phyloP scores from a whole-genome alignment of 176 grass and related monocot genomes.

The Saccharum spontaneum region DNA sequence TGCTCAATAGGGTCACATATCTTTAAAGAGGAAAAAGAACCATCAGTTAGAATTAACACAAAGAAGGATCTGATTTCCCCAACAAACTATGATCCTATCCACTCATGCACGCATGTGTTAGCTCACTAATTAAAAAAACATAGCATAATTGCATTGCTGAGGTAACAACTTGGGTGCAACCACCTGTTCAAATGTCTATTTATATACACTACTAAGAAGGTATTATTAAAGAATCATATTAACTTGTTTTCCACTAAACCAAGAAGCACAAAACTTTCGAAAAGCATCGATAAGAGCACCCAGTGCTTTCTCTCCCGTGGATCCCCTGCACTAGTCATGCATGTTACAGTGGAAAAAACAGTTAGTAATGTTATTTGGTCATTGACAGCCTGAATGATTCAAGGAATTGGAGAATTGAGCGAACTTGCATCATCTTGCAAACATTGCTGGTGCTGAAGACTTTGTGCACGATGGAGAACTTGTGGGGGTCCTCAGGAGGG shows the following conservation, averaged over 20 bases:
- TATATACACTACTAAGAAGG: background rate
- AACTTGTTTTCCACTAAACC: constrained; percentile 58
- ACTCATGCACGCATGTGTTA: background rate
- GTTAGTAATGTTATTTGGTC: background rate
- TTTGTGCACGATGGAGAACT: constrained; percentile 74
- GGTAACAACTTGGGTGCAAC: background rate
- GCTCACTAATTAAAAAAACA: background rate
- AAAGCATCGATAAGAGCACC: constrained; percentile 50
- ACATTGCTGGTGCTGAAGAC: constrained; percentile 48
- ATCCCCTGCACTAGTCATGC: constrained; percentile 41
- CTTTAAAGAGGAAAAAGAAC: constrained; percentile 25
- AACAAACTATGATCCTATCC: background rate
- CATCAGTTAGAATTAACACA: constrained; percentile 2
- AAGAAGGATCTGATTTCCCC: background rate
- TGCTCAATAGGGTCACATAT: constrained; percentile 53
- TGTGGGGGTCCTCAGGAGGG: constrained; percentile 64
- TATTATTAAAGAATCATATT: background rate
- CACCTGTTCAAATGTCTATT: background rate
- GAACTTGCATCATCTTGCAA: too few species aligned
- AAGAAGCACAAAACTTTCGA: constrained; percentile 59
- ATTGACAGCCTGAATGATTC: background rate
- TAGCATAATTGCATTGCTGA: background rate
- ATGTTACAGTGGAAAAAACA: background rate
- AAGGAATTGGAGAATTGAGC: too few species aligned
- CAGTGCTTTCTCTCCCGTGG: constrained; percentile 57